Conservation (phyloP, 2,329 filamentous ascomycete species). For the Microsporum ferrugineum region DNA sequence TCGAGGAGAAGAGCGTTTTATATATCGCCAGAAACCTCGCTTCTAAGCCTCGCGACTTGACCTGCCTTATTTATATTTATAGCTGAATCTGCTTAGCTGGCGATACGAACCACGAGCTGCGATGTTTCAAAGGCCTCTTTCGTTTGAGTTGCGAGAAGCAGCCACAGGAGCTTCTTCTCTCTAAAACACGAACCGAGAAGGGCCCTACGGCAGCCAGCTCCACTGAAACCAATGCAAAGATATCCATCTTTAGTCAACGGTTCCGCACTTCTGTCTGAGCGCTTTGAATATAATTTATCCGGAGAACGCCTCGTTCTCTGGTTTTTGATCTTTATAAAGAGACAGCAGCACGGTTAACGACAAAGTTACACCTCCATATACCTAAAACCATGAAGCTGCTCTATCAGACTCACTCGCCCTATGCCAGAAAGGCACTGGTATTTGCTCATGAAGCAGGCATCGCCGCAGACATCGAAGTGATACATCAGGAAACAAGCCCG, state of each 20-base stretch:
- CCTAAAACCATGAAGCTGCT: not conserved
- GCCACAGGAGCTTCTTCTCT: too few relatives aligned
- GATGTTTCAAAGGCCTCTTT: too few relatives aligned
- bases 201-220: too few relatives aligned
- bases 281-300: too few relatives aligned
- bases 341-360: not conserved
- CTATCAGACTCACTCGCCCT: not conserved
- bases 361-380: not conserved
- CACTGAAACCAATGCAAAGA: too few relatives aligned
- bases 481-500: not conserved
- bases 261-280: too few relatives aligned
- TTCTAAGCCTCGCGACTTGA: not conserved
- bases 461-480: not conserved
- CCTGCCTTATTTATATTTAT: not conserved
- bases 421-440: not conserved
- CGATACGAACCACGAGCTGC: not conserved
- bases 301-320: too few relatives aligned
- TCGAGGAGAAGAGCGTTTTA: not conserved
- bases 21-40: too few relatives aligned
- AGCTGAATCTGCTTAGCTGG: not conserved
- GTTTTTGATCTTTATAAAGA: too few relatives aligned
- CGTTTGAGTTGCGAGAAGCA: too few relatives aligned
- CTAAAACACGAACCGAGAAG: too few relatives aligned
- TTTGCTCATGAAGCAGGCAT: not conserved
- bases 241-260: too few relatives aligned